These are phyloP conservation scores for Orbilia quercus DNA, from an alignment of 2,329 filamentous ascomycete species.

Conservation along the genomic window DNA sequence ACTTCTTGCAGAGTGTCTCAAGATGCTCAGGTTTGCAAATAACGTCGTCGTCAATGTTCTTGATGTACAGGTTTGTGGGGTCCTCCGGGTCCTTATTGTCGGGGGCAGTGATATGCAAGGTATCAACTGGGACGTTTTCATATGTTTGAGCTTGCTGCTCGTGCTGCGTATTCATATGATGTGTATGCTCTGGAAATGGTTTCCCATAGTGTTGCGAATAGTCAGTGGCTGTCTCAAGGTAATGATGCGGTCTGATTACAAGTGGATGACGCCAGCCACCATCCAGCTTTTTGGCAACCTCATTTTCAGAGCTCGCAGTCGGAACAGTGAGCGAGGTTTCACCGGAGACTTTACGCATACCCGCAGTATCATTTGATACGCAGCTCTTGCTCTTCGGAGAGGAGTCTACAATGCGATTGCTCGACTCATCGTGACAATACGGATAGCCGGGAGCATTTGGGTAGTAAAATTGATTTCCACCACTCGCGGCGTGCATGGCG, in stretches of 20 bases:
- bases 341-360: conserved; percentile 32
- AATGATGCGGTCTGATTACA: conserved; percentile 22
- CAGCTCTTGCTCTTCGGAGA: conserved; percentile 43
- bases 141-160: conserved; percentile 12
- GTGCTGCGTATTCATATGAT: conserved; percentile 19
- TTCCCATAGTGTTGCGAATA: conserved; percentile 15
- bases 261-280: background rate
- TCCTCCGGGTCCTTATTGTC: conserved; percentile 59
- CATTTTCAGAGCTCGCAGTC: background rate
- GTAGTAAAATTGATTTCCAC: conserved; percentile 17
- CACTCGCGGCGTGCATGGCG: conserved; percentile 9
- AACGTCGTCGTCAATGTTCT: conserved; percentile 97
- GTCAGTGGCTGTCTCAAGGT: conserved; percentile 12
- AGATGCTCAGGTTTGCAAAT: conserved; percentile 89
- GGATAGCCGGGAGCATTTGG: conserved; percentile 21
- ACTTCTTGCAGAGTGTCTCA: conserved; percentile 93
- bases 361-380: conserved; percentile 26
- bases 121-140: conserved; percentile 6
- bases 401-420: conserved; percentile 11
- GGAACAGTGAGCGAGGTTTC: conserved; percentile 33
- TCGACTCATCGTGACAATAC: conserved; percentile 23
- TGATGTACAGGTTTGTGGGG: conserved; percentile 91
- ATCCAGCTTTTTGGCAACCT: background rate
- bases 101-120: conserved; percentile 55
- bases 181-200: conserved; percentile 29